Conservation (phyloP, 371 early-diverging fungal species). For the Mortierella sp. region DNA sequence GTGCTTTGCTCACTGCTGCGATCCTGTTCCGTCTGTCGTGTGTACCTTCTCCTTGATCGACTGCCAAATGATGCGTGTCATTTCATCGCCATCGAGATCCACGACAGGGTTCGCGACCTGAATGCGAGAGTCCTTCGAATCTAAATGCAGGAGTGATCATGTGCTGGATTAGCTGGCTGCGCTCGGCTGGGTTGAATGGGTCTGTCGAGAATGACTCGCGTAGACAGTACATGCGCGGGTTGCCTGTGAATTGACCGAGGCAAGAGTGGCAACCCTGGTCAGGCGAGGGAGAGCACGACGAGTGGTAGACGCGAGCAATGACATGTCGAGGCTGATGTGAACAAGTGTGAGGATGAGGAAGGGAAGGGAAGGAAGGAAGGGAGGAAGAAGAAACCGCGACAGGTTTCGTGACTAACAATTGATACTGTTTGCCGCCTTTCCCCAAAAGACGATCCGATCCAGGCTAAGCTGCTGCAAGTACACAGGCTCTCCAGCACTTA, state of each 20-base stretch:
- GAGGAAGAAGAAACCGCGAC: slow-evolving; percentile 3
- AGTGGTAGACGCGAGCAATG: slow-evolving; percentile 35
- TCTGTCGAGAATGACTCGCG: slow-evolving; percentile 18
- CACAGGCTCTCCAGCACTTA: neutral
- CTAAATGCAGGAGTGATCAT: slow-evolving; percentile 17
- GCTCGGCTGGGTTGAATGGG: neutral
- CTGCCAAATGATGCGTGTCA: slow-evolving; percentile 97
- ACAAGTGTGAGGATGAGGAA: slow-evolving; percentile 6
- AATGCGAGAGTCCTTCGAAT: slow-evolving; percentile 67
- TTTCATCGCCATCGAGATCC: slow-evolving; percentile 96
- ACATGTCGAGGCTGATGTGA: slow-evolving; percentile 22
- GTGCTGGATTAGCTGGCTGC: too few relatives aligned
- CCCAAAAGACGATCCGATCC: slow-evolving; percentile 17
- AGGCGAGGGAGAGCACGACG: slow-evolving; percentile 41
- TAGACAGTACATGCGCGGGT: slow-evolving; percentile 28
- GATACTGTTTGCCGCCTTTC: too few relatives aligned
- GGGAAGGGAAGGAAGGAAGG: neutral
- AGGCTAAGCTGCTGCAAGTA: too few relatives aligned
- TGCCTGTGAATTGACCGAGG: slow-evolving; percentile 40
- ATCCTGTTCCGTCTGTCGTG: too few relatives aligned
- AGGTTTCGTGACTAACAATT: neutral
- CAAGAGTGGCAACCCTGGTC: slow-evolving; percentile 40
- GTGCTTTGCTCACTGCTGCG: too few relatives aligned
- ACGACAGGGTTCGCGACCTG: slow-evolving; percentile 84
- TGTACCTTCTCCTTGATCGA: slow-evolving; percentile 70